phyloP scores from a whole-genome alignment of 495 filamentous ascomycete genomes.

The Rostrohypoxylon terebratum region DNA sequence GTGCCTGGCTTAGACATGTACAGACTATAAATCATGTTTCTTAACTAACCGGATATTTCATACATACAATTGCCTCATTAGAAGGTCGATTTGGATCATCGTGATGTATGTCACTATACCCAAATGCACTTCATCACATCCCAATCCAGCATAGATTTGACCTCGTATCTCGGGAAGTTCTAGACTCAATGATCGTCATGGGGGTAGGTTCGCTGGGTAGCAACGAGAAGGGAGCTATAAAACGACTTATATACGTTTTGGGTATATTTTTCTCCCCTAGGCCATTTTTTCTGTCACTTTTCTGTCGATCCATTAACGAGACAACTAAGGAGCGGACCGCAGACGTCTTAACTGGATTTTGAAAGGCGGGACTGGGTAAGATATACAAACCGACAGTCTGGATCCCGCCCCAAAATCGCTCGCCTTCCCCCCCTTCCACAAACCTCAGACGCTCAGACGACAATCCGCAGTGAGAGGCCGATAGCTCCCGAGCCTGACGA shows the following conservation, averaged over 20 bases:
- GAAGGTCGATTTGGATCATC: background rate
- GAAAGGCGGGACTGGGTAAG: constrained; percentile 17
- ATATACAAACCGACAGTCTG: constrained; percentile 41
- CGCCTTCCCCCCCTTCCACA: no score
- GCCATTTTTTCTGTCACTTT: background rate
- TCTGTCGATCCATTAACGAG: constrained; percentile 16
- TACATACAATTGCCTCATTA: background rate
- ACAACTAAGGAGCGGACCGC: constrained; percentile 26
- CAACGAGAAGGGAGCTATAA: background rate
- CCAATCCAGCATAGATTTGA: constrained; percentile 11
- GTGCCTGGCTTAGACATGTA: background rate
- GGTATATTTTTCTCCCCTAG: background rate
- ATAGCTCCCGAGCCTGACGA: constrained; percentile 21
- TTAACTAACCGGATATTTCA: background rate
- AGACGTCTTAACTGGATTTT: constrained; percentile 22
- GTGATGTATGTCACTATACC: constrained; percentile 10
- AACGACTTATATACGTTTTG: constrained; percentile 7
- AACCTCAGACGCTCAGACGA: no score
- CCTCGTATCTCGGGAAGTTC: constrained; percentile 25
- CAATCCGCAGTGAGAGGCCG: background rate
- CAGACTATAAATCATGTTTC: constrained; percentile 4
- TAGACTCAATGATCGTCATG: constrained; percentile 27
- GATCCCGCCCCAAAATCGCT: constrained; percentile 19
- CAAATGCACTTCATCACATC: constrained; percentile 15
- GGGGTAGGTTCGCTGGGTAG: background rate